Base-by-base conservation (phyloP, 768 basidiomycete species). In the Pisolithus sp. region DNA sequence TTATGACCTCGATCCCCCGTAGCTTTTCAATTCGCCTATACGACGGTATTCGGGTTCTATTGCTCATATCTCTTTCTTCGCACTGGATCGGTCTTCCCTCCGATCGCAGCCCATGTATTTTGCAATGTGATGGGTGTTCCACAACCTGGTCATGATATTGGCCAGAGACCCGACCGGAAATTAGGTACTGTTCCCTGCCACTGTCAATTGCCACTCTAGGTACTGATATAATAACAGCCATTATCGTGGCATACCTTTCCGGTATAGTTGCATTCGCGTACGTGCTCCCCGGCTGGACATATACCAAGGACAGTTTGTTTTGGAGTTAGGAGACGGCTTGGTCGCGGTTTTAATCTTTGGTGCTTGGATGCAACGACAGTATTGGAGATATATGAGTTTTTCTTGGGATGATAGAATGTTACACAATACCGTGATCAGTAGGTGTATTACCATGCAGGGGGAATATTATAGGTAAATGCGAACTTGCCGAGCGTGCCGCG, bases 61-160 rank as follows among this genome's bases (percentile, higher is more conserved):
- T 85, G 83, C 21, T 79, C 90, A 4, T 96, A 82, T 68, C 77
- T 96, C 40, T 92, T 93, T 70, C 74, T 95, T 7, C 82, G 88
- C 46, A 93, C 93, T 4, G 82, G 86, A 15, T 93, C 92, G 5
- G 69, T 97, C 53, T 67, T 86, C 28, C 86, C 93, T 1, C 75
- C 93, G 2, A 76, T 93, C 50, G 68, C 78, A 8, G 82, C 92
- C 0, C 96, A 99, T 63, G 70, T 87, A 1, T 95, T 93, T 63
- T 98, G 96, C 74, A 99, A 99, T 63, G 66, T 88, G 46, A 94
- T 97, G 90, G 94, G 94, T 1, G 60, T 97, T 26, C 96, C 95
- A 2, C 76, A 83, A 48, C 76, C 86, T 23, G 62, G 56, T 0
- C 67, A 71, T 28, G 90, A 93, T 52, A 60, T 89, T 34, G 58